A percentile compares a stretch with the other conserved stretches of the same genome.
These are phyloP conservation scores for Vigna nakashimae DNA, from an alignment of 306 rosid genomes.

Conservation along the genomic window DNA sequence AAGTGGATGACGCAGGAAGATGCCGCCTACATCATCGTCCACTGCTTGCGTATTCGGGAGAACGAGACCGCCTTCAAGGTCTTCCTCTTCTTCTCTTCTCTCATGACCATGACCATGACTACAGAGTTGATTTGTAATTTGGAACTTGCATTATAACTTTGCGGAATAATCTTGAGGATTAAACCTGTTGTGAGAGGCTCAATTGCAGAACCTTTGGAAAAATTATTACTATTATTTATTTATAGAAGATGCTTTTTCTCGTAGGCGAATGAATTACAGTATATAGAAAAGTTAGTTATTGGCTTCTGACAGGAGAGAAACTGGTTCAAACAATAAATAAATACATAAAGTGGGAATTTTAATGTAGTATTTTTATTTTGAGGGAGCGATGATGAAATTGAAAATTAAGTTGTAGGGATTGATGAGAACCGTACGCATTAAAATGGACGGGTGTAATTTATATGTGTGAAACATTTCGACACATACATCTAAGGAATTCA, in stretches of 20 bases:
- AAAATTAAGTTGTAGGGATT: background rate
- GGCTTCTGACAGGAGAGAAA: background rate
- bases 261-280: too few species aligned
- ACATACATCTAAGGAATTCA: background rate
- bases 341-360: background rate
- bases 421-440: conserved; percentile 18
- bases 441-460: background rate
- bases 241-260: too few species aligned
- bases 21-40: conserved; percentile 70
- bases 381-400: background rate
- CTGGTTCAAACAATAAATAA: background rate
- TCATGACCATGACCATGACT: background rate
- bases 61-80: conserved; percentile 75
- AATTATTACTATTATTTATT: too few species aligned
- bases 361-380: background rate
- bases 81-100: background rate
- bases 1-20: conserved; percentile 83
- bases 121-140: background rate
- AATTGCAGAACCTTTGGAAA: too few species aligned
- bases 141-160: too few species aligned
- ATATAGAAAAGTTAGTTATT: background rate
- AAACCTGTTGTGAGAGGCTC: too few species aligned
- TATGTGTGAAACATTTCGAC: background rate
- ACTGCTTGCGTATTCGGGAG: conserved; percentile 89
- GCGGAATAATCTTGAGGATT: too few species aligned